Evolutionary conservation across 1,139 yeast genomes (phyloP).

Genomic region (Tardiomyces digboiensis): DNA sequence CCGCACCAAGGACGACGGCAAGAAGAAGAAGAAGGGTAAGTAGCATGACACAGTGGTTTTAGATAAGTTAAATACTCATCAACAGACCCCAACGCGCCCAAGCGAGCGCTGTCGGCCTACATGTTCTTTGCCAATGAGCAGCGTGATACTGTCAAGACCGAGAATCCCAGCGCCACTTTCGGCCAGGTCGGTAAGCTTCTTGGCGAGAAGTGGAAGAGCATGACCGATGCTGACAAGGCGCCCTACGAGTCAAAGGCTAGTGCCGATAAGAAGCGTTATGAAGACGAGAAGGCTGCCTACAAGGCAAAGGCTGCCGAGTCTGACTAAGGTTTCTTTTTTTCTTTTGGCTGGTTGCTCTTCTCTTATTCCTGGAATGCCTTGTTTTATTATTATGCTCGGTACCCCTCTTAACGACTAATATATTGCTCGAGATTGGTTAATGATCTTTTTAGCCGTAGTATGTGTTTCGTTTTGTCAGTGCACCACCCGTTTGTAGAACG

Average conservation of each 20-base stretch:
- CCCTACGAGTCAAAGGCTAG: conserved; percentile 93
- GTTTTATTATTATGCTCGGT: conserved; percentile 1
- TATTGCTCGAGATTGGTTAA: no score
- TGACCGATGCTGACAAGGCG: conserved; percentile 66
- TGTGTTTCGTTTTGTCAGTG: no score
- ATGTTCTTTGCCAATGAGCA: conserved; percentile 98
- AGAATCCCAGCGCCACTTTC: conserved; percentile 72
- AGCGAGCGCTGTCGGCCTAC: conserved; percentile 96
- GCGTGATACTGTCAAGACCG: conserved; percentile 91
- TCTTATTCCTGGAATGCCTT: conserved; percentile 1
- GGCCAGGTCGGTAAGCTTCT: conserved; percentile 76
- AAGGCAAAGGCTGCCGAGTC: conserved; percentile 11
- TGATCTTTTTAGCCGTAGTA: no score
- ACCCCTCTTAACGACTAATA: conserved; percentile 1
- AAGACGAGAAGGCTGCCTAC: conserved; percentile 90
- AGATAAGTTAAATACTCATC: conserved; percentile 11
- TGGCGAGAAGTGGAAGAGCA: conserved; percentile 96
- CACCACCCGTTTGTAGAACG: no score
- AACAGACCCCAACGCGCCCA: conserved; percentile 94
- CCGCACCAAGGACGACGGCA: conserved; percentile 13
- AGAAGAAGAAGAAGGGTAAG: conserved; percentile 24
- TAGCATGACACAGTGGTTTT: background rate
- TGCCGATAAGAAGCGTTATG: conserved; percentile 95
- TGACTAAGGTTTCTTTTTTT: conserved; percentile 1
- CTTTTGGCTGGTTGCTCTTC: background rate